Evolutionary conservation across 2,329 filamentous ascomycete genomes (phyloP), one percentile per base, ranked within the genome.

Genomic region (Ceratocystis huliohia): DNA sequence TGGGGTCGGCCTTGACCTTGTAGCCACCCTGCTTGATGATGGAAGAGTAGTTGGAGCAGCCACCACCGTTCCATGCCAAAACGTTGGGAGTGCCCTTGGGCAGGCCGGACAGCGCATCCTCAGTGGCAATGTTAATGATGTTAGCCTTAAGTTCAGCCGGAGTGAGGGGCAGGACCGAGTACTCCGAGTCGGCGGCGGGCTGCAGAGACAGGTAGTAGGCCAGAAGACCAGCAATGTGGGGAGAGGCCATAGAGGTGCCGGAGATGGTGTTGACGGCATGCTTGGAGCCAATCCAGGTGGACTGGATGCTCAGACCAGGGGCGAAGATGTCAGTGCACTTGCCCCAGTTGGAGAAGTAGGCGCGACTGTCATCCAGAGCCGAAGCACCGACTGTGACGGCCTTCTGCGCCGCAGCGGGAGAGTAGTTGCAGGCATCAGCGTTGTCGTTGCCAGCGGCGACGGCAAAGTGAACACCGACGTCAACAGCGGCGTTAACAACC

Each of bases 341-440:
- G 78, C 94, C 94, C 78, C 87, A 97, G 89, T 99, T 99, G 85
- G 95, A 99, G 87, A 99, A 99, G 85, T 97, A 99, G 71, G 94
- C 94, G 79, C 94, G 93, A 82, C 91, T 90, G 75, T 99, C 94
- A 74, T 88, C 85, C 68, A 99, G 85, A 72, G 90, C 94, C 59
- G 91, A 96, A 71, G 94, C 94, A 78, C 93, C 95, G 70, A 99
- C 94, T 68, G 94, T 99, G 76, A 99, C 85, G 71, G 94, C 92
- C 74, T 95, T 91, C 73, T 85, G 82, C 72, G 95, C 91, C 70
- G 93, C 89, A 73, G 94, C 95, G 68, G 94, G 94, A 50, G 94
- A 99, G 85, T 97, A 99, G 82, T 94, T 95, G 88, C 94, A 99
- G 67, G 95, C 94, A 79, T 99, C 92, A 70, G 93, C 91, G 74